Base-by-base conservation (phyloP, 371 early-diverging fungal genomes). In the Apophysomyces sp. region DNA sequence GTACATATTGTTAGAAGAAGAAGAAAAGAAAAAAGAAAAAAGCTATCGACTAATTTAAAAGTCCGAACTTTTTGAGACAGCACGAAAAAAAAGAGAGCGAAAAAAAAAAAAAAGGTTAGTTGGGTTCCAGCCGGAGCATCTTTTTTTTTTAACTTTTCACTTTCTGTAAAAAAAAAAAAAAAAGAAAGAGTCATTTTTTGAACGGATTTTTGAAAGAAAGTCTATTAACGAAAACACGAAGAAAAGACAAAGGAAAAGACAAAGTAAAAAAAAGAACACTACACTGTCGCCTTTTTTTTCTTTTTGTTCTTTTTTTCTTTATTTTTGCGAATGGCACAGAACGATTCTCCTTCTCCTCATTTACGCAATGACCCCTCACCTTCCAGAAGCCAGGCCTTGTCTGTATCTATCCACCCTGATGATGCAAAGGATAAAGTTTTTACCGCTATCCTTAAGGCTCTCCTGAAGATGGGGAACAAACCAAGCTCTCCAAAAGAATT, bases 401-500 rank as follows among this genome's bases (percentile, higher is more conserved):
- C 72, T 16, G 68, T 65, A 4, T 58, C 70, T 27, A 75, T 87
- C 40, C 90, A 90, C 68, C 86, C 87, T 2, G 91, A 92, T 66
- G 93, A 93, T 69, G 86, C 89, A 32, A 82, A 89, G 52, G 92
- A 92, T 71, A 91, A 92, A 66, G 92, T 92, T 30, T 86, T 93
- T 69, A 85, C 89, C 4, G 94, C 92, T 40, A 91, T 92, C 58
- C 75, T 94, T 40, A 87, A 87, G 69, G 90, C 92, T 8, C 72
- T 94, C 29, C 71, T 90, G 54, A 80, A 83, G 52, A 78, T 85
- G 60, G 85, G 84, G 57, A 94, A 94, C 79, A 82, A 81, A 60
- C 94, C 94, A 31, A 85, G 89, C 52, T 88, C 91, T 4, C 92
- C 94, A 6, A 91, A 88, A 63, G 91, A 92, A 76, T 80, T 94